These are phyloP conservation scores for Phialophora verrucosa DNA, from an alignment of 2,329 filamentous ascomycete species.

Conservation along the genomic window DNA sequence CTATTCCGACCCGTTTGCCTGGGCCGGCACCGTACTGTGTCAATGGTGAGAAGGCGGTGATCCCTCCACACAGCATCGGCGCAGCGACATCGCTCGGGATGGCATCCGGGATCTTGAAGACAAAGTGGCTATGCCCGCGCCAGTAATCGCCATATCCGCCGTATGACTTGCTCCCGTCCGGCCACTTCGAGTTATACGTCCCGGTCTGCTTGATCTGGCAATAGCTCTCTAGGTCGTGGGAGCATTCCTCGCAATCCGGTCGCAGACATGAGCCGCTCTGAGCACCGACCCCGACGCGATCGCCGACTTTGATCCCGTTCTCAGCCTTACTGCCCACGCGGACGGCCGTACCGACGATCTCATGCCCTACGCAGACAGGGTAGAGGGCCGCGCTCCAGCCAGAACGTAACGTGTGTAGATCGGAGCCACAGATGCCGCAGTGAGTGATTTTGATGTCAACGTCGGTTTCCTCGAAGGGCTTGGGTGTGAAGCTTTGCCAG, in stretches of 20 bases:
- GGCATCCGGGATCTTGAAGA: conserved; percentile 56
- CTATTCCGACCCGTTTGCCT: conserved; percentile 72
- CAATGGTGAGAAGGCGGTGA: conserved; percentile 75
- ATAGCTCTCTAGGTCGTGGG: conserved; percentile 50
- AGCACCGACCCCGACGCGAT: conserved; percentile 68
- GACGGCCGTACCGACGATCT: conserved; percentile 66
- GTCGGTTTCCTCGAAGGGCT: conserved; percentile 63
- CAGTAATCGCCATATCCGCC: conserved; percentile 68
- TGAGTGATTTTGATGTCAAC: conserved; percentile 70
- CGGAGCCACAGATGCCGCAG: conserved; percentile 70
- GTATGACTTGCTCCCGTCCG: conserved; percentile 67
- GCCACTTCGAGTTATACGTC: conserved; percentile 66
- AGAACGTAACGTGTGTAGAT: conserved; percentile 51
- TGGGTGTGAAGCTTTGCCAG: conserved; percentile 46
- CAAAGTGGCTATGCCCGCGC: conserved; percentile 55
- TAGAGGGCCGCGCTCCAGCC: conserved; percentile 46
- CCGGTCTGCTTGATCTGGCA: conserved; percentile 48
- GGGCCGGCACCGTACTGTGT: conserved; percentile 70
- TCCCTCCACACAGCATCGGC: conserved; percentile 77
- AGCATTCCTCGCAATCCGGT: conserved; percentile 61
- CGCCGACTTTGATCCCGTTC: conserved; percentile 66
- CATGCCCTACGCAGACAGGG: conserved; percentile 66
- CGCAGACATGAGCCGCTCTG: conserved; percentile 63
- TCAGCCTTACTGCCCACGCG: conserved; percentile 57
- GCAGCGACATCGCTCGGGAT: conserved; percentile 60